Base-by-base conservation (phyloP, 1,284 basidiomycete species). In the Xerocomus minutiporus region DNA sequence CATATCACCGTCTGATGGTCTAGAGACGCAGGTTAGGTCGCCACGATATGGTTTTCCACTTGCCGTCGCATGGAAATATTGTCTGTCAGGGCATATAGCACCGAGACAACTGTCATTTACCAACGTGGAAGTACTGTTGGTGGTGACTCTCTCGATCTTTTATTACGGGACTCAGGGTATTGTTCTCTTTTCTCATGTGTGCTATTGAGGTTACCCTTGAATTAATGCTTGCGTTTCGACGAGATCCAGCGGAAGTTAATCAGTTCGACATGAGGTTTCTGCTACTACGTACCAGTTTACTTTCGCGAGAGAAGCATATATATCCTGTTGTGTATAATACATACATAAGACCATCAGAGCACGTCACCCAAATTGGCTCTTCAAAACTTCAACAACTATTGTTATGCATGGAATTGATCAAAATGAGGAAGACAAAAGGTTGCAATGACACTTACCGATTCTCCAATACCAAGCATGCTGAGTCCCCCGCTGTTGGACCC, bases 401-500 rank as follows among this genome's bases (percentile, higher is more conserved):
- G 26, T 26, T 35, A 23, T 6, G 8, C 4, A 3, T 12, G 2
- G 11, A 51, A 36, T 29, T n/a, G 13, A 25, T 54, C 25, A 45
- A 15, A 4, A 31, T 28, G 11, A 41, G 28, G 8, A 23, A 38
- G 13, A 3, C 2, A 4, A 9, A 20, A 41, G 43, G 15, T 6
- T 7, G 13, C 1, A 4, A 15, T 12, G 1, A 26, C 20, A 25
- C 46, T 62, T 25, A 55, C 52, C 54, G 57, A 70, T 76, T 61
- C 53, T 81, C 86, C 71, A 86, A 79, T 63, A 72, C 83, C 71
- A 49, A 91, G 59, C 15, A 75, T 63, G 31, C 79, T 61, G 15
- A 88, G 62, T 6, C 86, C 86, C 46, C 88, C 88, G 28, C 83
- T 87, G 65, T 82, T 79, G 13, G 75, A 66, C 0, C 84, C 85